These are phyloP conservation scores for Blastomyces gilchristii DNA, from an alignment of 2,329 filamentous ascomycete genomes.

Conservation along the genomic window DNA sequence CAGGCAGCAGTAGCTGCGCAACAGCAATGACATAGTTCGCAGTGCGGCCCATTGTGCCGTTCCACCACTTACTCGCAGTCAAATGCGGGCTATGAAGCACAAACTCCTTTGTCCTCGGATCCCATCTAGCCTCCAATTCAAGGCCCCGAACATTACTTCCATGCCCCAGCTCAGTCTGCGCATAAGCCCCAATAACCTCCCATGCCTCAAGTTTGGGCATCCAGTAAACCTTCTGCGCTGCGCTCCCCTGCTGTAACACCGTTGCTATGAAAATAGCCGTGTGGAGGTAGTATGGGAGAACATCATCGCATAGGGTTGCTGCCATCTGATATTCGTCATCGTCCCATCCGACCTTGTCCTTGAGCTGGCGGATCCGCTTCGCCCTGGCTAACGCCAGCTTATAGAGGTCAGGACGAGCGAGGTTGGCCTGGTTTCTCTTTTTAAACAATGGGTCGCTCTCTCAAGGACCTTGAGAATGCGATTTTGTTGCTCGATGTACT, in stretches of 20 bases:
- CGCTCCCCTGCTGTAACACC: slow-evolving; percentile 36
- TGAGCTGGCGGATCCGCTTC: slow-evolving; percentile 41
- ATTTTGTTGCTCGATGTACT: slow-evolving; percentile 42
- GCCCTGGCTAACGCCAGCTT: slow-evolving; percentile 44
- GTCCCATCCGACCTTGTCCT: slow-evolving; percentile 39
- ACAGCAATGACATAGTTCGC: slow-evolving; percentile 42
- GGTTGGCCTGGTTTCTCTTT: slow-evolving; percentile 42
- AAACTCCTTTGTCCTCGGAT: slow-evolving; percentile 35
- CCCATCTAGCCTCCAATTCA: slow-evolving; percentile 36
- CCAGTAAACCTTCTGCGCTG: slow-evolving; percentile 37
- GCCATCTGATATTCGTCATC: slow-evolving; percentile 43
- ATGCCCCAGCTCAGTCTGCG: slow-evolving; percentile 39
- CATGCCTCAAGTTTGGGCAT: slow-evolving; percentile 36
- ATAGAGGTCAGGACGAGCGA: slow-evolving; percentile 43
- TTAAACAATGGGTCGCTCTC: slow-evolving; percentile 40
- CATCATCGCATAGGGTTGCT: slow-evolving; percentile 45
- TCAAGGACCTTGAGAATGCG: slow-evolving; percentile 38
- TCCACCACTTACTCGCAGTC: slow-evolving; percentile 43
- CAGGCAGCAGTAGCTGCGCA: slow-evolving; percentile 36
- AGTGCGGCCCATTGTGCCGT: slow-evolving; percentile 39
- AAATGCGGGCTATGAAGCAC: slow-evolving; percentile 38
- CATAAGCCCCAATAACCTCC: slow-evolving; percentile 40
- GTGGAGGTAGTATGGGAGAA: slow-evolving; percentile 44
- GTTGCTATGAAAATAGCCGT: slow-evolving; percentile 40
- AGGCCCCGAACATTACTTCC: slow-evolving; percentile 39